Conservation (phyloP, 148 eudicot species). For the Nyssa sinensis region DNA sequence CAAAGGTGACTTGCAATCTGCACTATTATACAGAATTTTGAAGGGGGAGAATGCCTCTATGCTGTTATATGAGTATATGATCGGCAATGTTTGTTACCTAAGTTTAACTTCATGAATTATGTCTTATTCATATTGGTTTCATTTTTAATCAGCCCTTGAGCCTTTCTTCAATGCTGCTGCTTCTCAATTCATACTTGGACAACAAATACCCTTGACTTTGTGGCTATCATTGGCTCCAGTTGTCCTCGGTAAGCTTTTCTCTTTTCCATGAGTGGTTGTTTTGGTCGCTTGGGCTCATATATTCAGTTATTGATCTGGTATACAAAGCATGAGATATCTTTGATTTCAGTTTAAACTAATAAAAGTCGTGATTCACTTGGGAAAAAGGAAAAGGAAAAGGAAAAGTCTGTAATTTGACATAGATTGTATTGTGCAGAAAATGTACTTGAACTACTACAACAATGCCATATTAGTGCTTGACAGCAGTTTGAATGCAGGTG, state of each 20-base stretch:
- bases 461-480: neutral
- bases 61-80: neutral
- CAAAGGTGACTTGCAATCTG: constrained; percentile 51
- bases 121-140: neutral
- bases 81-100: no score
- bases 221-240: constrained; percentile 97
- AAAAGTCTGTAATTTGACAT: neutral
- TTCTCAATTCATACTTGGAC: constrained; percentile 94
- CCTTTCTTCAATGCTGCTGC: constrained; percentile 99
- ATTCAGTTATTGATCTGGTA: neutral
- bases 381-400: no score
- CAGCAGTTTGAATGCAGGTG: constrained; percentile 57
- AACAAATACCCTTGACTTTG: constrained; percentile 65
- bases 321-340: neutral
- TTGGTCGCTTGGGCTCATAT: no score
- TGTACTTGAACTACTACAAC: neutral
- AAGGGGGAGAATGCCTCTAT: neutral
- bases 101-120: neutral
- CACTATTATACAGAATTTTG: no score
- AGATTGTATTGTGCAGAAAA: neutral
- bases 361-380: neutral
- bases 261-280: neutral
- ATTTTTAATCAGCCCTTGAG: constrained; percentile 68
- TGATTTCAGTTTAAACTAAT: neutral
- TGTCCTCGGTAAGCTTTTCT: constrained; percentile 59